These are phyloP conservation scores for Austroboletus novae-zelandiae DNA, from an alignment of 1,284 basidiomycete genomes.

Conservation along the genomic window DNA sequence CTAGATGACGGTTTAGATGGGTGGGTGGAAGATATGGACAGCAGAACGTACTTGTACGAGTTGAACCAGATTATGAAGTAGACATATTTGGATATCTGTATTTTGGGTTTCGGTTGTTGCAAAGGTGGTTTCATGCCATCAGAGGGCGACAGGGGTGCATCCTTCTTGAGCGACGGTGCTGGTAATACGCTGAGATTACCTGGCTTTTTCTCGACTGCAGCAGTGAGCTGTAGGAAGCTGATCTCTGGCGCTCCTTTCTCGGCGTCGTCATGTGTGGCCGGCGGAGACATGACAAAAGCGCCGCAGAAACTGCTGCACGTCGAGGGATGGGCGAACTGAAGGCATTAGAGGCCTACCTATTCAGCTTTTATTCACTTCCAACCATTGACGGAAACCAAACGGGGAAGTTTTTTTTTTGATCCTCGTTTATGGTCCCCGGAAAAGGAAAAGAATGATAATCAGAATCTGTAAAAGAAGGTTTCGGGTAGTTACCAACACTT, in stretches of 20 bases:
- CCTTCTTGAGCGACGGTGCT: too few relatives aligned
- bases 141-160: too few relatives aligned
- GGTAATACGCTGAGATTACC: too few relatives aligned
- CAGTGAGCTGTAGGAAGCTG: slow-evolving; percentile 27
- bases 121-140: too few relatives aligned
- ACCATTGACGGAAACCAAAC: slow-evolving; percentile 6
- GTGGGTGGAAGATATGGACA: neutral
- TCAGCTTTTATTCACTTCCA: slow-evolving; percentile 23
- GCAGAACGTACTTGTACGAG: slow-evolving; percentile 50
- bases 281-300: slow-evolving; percentile 34
- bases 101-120: slow-evolving; percentile 6
- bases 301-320: slow-evolving; percentile 19
- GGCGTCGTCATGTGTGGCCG: slow-evolving; percentile 47
- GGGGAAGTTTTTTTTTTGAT: slow-evolving; percentile 16
- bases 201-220: slow-evolving; percentile 37
- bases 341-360: too few relatives aligned
- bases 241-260: slow-evolving; percentile 55
- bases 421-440: too few relatives aligned
- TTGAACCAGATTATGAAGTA: slow-evolving; percentile 67
- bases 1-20: slow-evolving; percentile 33
- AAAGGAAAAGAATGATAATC: too few relatives aligned
- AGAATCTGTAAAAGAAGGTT: too few relatives aligned
- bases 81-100: slow-evolving; percentile 55
- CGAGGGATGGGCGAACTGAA: neutral
- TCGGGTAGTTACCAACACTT: too few relatives aligned